These are phyloP conservation scores for Hortiboletus rubellus DNA, from an alignment of 1,284 basidiomycete genomes.

Conservation along the genomic window DNA sequence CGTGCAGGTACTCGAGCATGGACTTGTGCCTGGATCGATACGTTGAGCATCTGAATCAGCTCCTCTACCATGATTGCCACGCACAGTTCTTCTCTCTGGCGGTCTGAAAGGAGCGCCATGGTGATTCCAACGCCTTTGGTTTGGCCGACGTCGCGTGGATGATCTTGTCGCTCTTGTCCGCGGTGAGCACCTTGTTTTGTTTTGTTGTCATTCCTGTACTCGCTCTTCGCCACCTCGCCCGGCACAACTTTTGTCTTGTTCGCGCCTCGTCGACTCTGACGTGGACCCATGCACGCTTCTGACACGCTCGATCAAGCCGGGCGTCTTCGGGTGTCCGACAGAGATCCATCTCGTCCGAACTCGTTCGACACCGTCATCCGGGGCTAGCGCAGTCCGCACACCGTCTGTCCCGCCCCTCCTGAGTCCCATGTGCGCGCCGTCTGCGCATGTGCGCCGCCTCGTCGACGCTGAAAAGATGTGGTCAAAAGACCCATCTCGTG, in stretches of 20 bases:
- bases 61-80: slow-evolving; percentile 30
- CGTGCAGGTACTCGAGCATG: slow-evolving; percentile 80
- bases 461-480: slow-evolving; percentile 28
- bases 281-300: slow-evolving; percentile 21
- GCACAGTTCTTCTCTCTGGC: slow-evolving; percentile 84
- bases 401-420: slow-evolving; percentile 31
- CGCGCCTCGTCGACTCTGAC: background rate
- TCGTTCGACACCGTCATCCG: slow-evolving; percentile 28
- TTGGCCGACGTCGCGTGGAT: slow-evolving; percentile 13
- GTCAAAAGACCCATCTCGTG: slow-evolving; percentile 30
- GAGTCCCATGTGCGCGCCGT: slow-evolving; percentile 34
- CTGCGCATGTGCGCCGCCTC: slow-evolving; percentile 32
- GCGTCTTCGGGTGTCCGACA: slow-evolving; percentile 29
- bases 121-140: slow-evolving; percentile 14
- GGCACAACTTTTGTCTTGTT: slow-evolving; percentile 1
- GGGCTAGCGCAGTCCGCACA: slow-evolving; percentile 25
- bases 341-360: slow-evolving; percentile 26
- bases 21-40: slow-evolving; percentile 67
- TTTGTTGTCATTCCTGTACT: slow-evolving; percentile 26
- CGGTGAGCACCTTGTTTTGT: slow-evolving; percentile 32
- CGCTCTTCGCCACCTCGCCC: slow-evolving; percentile 20
- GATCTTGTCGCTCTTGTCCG: slow-evolving; percentile 4
- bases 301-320: slow-evolving; percentile 25
- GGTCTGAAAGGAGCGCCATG: slow-evolving; percentile 65
- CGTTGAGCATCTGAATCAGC: slow-evolving; percentile 12